Evolutionary conservation across 1,284 basidiomycete genomes (phyloP), one percentile per base, ranked within the genome.

Genomic region (Naganishia albida): DNA sequence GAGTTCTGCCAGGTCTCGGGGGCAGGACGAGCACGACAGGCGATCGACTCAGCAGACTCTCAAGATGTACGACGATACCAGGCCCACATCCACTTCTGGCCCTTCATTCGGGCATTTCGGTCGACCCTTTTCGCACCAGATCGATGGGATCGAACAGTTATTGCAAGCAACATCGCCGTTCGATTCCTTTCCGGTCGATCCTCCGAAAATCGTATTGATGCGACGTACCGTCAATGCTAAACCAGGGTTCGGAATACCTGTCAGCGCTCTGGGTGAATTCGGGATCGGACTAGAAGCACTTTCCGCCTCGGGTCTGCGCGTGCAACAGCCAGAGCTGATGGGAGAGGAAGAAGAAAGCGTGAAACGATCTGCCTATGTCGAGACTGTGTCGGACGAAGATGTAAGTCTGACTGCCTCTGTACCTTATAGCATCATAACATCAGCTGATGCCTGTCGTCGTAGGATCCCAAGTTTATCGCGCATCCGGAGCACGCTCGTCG

Each of bases 41-140:
- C 48, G 54, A 39, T 49, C 43, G 16, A 55, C 34, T 20, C 57
- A 72, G 69, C 49, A 65, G 40, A 68, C 67, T 6, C 50, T 49
- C 7, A 49, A 68, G 48, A 76, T 74, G 10, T 72, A 68, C 43
- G 70, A 74, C 38, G 49, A 53, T 13, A 77, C 75, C 3, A 59
- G 66, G 34, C 57, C 46, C 0, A 60, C 57, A 3, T 60, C 48
- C 12, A 74, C 74, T 0, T 73, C 72, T 62, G 76, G 68, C 3
- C 75, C 75, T 18, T 77, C 76, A 0, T 79, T 79, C 60, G 78
- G 78, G 0, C 77, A 78, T 64, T 64, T 76, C 7, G 62, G 71
- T 2, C 74, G 68, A 40, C 69, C 25, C 52, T 68, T 62, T 46
- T 63, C 67, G 2, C 55, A 67, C 39, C 55, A 62, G 30, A 48